Evolutionary conservation across 805 yeast species (phyloP).

Genomic region (Lachancea sp.): DNA sequence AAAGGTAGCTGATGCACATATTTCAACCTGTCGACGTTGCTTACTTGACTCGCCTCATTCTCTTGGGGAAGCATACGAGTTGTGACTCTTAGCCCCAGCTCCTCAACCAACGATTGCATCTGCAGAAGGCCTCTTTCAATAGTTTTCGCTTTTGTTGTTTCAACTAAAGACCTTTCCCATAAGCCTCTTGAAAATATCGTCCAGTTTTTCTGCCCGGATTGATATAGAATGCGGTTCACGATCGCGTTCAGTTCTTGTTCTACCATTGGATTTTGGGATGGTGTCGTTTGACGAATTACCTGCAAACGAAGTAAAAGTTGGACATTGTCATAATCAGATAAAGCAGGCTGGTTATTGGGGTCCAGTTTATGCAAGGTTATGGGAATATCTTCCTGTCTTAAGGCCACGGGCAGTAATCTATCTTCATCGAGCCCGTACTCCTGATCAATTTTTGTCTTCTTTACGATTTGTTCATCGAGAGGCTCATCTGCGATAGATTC

Average conservation of each 20-base stretch:
- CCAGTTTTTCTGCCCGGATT: constrained; percentile 46
- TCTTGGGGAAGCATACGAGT: constrained; percentile 48
- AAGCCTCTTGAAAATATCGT: constrained; percentile 70
- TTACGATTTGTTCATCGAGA: constrained; percentile 36
- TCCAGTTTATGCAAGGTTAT: constrained; percentile 46
- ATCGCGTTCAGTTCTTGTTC: constrained; percentile 80
- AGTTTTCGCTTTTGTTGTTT: constrained; percentile 73
- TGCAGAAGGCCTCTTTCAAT: constrained; percentile 92
- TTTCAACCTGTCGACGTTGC: constrained; percentile 49
- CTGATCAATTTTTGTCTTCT: constrained; percentile 36
- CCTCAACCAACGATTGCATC: constrained; percentile 87
- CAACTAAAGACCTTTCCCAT: constrained; percentile 86
- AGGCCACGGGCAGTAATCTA: constrained; percentile 55
- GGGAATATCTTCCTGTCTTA: constrained; percentile 60
- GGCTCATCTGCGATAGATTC: constrained; percentile 52
- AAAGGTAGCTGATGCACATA: constrained; percentile 71
- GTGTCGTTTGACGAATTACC: constrained; percentile 61
- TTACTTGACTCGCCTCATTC: constrained; percentile 27
- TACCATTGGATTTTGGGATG: constrained; percentile 60
- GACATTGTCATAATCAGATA: constrained; percentile 64
- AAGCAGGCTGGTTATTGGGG: constrained; percentile 75
- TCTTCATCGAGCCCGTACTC: constrained; percentile 35
- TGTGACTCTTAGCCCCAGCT: constrained; percentile 62
- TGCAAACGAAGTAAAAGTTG: constrained; percentile 66
- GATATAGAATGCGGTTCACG: constrained; percentile 61